Evolutionary conservation across 2,329 filamentous ascomycete species (phyloP).

Genomic region (Arthrobotrys iridis): DNA sequence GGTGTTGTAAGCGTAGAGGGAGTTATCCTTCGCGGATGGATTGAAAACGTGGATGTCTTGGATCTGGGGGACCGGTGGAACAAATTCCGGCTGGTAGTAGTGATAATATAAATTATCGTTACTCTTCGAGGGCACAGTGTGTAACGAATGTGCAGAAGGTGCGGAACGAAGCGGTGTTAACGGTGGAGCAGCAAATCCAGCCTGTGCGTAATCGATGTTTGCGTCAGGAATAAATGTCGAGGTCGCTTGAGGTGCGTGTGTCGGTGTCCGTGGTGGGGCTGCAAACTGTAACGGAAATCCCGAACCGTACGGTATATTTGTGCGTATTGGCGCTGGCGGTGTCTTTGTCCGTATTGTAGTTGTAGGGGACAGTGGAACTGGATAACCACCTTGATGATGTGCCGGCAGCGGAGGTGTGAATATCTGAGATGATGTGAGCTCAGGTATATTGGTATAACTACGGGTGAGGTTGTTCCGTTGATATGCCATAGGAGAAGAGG

Average conservation of each 20-base stretch:
- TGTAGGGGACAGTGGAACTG: constrained; percentile 17
- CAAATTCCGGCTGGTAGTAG: constrained; percentile 30
- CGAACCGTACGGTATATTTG: constrained; percentile 47
- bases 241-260: constrained; percentile 44
- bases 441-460: constrained; percentile 54
- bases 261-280: constrained; percentile 50
- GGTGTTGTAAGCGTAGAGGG: constrained; percentile 43
- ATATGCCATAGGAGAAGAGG: constrained; percentile 51
- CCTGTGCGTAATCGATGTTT: constrained; percentile 46
- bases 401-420: constrained; percentile 29
- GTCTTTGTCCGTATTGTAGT: constrained; percentile 46
- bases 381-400: constrained; percentile 16
- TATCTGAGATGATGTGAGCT: constrained; percentile 53
- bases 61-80: constrained; percentile 51
- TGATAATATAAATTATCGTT: constrained; percentile 50
- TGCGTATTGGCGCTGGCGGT: constrained; percentile 46
- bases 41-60: constrained; percentile 55
- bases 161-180: constrained; percentile 36
- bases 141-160: constrained; percentile 32
- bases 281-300: constrained; percentile 40
- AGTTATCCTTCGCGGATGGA: constrained; percentile 44
- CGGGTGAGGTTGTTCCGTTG: constrained; percentile 49
- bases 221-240: constrained; percentile 48
- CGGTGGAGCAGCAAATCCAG: constrained; percentile 48
- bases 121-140: constrained; percentile 44